Base-by-base conservation (phyloP, 1,284 basidiomycete genomes). In the Heliocybe sulcata region DNA sequence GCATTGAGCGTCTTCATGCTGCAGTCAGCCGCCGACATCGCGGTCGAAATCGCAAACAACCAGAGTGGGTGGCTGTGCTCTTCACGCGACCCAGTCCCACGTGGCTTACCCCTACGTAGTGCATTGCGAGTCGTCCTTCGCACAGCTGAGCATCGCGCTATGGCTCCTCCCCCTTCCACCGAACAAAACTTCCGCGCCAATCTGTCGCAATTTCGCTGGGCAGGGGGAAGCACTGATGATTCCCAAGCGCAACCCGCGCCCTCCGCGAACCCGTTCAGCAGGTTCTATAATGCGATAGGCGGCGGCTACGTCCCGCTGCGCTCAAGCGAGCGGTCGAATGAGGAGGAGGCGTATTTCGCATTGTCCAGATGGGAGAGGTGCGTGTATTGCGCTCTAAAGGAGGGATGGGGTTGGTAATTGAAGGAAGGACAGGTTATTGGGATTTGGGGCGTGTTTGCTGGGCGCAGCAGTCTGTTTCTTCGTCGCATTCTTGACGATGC, bases 341-440 rank as follows among this genome's bases (percentile, higher is more conserved):
- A 99, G 69, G 96, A 99, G 64, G 94, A 98, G 67, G 96, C 96
- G 1, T 98, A 90, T 77, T 93, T 96, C 71, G 93, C 94, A 31
- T 72, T 98, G 52, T 92, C 89, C 45, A 78, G 91, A 69, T 94
- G 92, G 92, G 92, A 94, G 68, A 79, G 87, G 87, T 92, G 61
- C 61, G 65, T 59, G 58, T 58, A 31, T 31, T n/a, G 2, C 10
- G 9, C 10, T 56, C 14, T 23, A 49, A 19, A 47, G n/a, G 14
- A 35, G 27, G 8, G 12, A 9, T 52, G 2, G 20, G 35, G 31
- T 55, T 25, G 22, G 47, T 49, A 22, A 49, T n/a, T 20, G 27
- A 49, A 23, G 12, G 9, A 25, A 26, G 22, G 25, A 11, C 51
- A 94, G 92, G 62, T 77, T 99, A 62, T 74, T 98, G 8, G 96